Conservation (phyloP, 768 basidiomycete genomes). For the Psilocybe azurescens region DNA sequence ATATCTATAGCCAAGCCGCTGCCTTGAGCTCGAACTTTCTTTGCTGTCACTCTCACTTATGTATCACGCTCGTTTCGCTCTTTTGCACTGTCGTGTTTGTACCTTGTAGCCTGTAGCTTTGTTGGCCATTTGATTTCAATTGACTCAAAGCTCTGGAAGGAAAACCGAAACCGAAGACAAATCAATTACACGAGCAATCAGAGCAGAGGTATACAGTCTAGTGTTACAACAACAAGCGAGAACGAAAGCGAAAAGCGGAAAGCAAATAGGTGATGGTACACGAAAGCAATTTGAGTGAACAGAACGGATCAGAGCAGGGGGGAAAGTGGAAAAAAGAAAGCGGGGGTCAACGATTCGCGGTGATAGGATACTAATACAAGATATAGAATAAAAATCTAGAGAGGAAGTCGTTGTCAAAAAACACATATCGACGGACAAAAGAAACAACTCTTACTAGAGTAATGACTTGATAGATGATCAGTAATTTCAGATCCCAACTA, state of each 20-base stretch:
- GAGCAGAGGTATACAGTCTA: no score
- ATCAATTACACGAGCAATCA: not conserved
- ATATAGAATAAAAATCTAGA: no score
- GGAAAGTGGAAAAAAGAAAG: no score
- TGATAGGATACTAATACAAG: not conserved
- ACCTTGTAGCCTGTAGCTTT: not conserved
- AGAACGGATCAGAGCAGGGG: not conserved
- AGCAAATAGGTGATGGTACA: not conserved
- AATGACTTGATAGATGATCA: no score
- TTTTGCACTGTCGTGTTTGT: not conserved
- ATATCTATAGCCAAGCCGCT: slow-evolving; percentile 54
- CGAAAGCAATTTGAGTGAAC: not conserved
- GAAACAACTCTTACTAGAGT: no score
- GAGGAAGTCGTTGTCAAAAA: no score
- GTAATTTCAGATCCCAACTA: no score
- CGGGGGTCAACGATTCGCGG: no score
- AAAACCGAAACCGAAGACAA: not conserved
- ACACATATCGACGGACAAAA: no score
- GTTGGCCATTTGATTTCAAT: not conserved
- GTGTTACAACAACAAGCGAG: not conserved
- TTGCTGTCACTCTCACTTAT: not conserved
- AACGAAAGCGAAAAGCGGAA: not conserved
- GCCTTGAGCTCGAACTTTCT: not conserved
- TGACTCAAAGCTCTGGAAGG: not conserved
- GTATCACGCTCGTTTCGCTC: not conserved